These are phyloP conservation scores for Didymella lethalis DNA, from an alignment of 2,329 filamentous ascomycete species.

Conservation along the genomic window DNA sequence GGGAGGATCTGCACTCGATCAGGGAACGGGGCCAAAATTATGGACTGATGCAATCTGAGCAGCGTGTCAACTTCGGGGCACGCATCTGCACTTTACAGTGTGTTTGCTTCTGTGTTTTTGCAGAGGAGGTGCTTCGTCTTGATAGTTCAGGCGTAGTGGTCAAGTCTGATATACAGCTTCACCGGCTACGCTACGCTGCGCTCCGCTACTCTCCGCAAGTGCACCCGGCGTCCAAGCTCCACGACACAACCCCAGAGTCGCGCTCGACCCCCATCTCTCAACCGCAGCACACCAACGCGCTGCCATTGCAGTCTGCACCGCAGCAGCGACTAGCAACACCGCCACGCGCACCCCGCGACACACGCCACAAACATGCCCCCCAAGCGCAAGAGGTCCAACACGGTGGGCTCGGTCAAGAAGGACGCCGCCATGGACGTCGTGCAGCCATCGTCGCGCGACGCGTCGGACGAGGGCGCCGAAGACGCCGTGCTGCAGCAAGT, in stretches of 20 bases:
- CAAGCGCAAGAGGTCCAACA: constrained; percentile 82
- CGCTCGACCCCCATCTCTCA: constrained; percentile 7
- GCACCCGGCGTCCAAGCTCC: constrained; percentile 17
- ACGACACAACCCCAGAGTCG: constrained; percentile 13
- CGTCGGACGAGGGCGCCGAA: constrained; percentile 81
- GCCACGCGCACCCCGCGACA: background rate
- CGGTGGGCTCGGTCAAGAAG: constrained; percentile 59
- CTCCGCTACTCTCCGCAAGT: background rate
- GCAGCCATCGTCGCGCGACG: constrained; percentile 80
- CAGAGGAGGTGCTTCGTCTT: too few species aligned
- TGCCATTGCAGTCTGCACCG: constrained; percentile 7
- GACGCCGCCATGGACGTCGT: constrained; percentile 64
- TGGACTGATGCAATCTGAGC: constrained; percentile 28
- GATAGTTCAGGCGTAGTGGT: background rate
- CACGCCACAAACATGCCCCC: constrained; percentile 47
- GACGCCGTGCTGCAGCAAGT: constrained; percentile 71
- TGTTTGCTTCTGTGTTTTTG: too few species aligned
- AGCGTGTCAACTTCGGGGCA: constrained; percentile 29
- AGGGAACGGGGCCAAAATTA: constrained; percentile 38
- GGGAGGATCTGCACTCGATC: constrained; percentile 31
- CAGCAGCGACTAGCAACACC: background rate
- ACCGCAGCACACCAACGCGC: constrained; percentile 3
- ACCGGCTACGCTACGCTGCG: background rate
- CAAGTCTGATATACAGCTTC: background rate
- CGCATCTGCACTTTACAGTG: background rate